A percentile compares a stretch with the other conserved stretches of the same genome.
These are phyloP conservation scores for Monilinia laxa DNA, from an alignment of 2,329 filamentous ascomycete genomes.

Conservation along the genomic window DNA sequence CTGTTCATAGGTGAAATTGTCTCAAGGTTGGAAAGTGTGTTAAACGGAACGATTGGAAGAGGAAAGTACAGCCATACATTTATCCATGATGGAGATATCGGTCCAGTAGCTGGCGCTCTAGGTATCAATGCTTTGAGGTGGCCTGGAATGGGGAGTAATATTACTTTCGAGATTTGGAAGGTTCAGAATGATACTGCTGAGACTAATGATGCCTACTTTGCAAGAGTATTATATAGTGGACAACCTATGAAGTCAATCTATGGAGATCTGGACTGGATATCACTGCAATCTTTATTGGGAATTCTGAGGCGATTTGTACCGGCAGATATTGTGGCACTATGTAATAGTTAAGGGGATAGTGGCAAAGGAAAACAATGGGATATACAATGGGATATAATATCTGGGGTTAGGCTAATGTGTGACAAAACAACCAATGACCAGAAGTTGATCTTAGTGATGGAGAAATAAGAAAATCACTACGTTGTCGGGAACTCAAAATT, in stretches of 20 bases:
- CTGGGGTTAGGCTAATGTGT: background rate
- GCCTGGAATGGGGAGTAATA: slow-evolving; percentile 44
- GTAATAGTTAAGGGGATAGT: slow-evolving; percentile 6
- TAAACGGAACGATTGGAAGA: slow-evolving; percentile 27
- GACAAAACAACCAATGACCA: no score
- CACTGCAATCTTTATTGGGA: slow-evolving; percentile 26
- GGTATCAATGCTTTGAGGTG: slow-evolving; percentile 43
- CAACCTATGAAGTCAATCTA: slow-evolving; percentile 33
- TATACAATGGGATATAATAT: background rate
- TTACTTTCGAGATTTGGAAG: slow-evolving; percentile 44
- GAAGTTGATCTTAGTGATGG: no score
- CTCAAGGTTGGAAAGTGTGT: slow-evolving; percentile 38
- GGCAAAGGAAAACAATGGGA: no score
- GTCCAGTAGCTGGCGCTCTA: slow-evolving; percentile 36
- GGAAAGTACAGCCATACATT: slow-evolving; percentile 39
- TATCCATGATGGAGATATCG: slow-evolving; percentile 44
- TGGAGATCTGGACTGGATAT: slow-evolving; percentile 34
- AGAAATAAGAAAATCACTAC: no score
- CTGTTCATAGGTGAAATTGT: slow-evolving; percentile 44
- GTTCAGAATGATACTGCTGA: slow-evolving; percentile 10
- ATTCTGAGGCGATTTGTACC: slow-evolving; percentile 32
- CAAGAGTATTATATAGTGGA: slow-evolving; percentile 39
- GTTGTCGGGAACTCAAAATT: no score
- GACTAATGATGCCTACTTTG: background rate
- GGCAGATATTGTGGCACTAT: slow-evolving; percentile 28